Evolutionary conservation across 2,329 filamentous ascomycete genomes (phyloP), one percentile per base, ranked within the genome.

Genomic region (Myriosclerotinia duriaeana): DNA sequence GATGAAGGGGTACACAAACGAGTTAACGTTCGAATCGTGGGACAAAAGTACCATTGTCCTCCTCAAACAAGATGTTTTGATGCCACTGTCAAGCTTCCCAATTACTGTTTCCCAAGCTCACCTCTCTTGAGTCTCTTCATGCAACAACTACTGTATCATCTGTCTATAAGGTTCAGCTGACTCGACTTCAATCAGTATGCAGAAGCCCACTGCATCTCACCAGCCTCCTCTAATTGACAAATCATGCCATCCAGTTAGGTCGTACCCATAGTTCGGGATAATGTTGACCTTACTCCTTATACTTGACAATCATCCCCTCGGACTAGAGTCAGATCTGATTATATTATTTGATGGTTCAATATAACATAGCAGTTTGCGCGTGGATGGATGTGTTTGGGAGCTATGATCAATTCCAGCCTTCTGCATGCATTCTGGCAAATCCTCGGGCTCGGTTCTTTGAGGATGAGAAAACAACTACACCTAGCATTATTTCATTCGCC

Each of bases 361-460:
- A 40, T 55, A 40, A 40, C 26, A 26, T 26, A 55, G 38, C 8
- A 48, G 42, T 48, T 59, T 26, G 42, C 34, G 40, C 26, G 26
- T 59, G 42, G 26, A n/a, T 59, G 42, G 26, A n/a, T 34, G 36
- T 48, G 42, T 36, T 48, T 50, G 30, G 54, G 34, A 50, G 56
- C 56, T 60, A 38, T 48, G 42, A 60, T 60, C 56, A 48, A 22
- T 38, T 26, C 11, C 56, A 36, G 44, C 12, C 56, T 36, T 22
- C 48, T 50, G 56, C 42, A 36, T 60, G 20, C 20, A 22, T 50
- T 14, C 20, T 48, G 56, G 56, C 30, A 48, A 59, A 59, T 34
- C 26, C 42, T 59, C 56, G 56, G 56, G 17, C 42, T 59, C 56
- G 56, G 56, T 48, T 22, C 20, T 48, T 59, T 15, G 42, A 59